Evolutionary conservation across 371 early-diverging fungal species (phyloP).

Genomic region (Mucor saturninus): DNA sequence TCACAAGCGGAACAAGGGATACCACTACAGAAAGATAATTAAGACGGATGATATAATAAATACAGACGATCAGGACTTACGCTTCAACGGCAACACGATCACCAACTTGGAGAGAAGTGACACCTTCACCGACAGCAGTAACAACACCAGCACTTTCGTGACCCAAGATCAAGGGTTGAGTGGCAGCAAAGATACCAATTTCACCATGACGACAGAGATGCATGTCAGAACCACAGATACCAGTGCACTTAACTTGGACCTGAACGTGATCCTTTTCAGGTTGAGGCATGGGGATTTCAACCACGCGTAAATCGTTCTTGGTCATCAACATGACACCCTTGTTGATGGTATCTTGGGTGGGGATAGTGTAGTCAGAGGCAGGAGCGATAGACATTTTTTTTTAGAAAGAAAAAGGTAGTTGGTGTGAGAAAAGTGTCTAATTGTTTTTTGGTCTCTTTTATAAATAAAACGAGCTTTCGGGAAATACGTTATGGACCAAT

Average conservation of each 20-base stretch:
- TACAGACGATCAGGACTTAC: slow-evolving; percentile 26
- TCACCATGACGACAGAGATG: slow-evolving; percentile 52
- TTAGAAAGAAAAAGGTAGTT: not conserved
- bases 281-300: slow-evolving; percentile 44
- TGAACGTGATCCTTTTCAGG: slow-evolving; percentile 41
- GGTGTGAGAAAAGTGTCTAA: too few relatives aligned
- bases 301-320: slow-evolving; percentile 43
- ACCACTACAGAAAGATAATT: slow-evolving; percentile 30
- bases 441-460: not conserved
- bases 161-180: slow-evolving; percentile 38
- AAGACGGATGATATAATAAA: not conserved
- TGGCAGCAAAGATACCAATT: slow-evolving; percentile 52
- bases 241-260: slow-evolving; percentile 46
- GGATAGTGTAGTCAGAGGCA: slow-evolving; percentile 24
- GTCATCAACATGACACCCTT: slow-evolving; percentile 41
- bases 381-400: slow-evolving; percentile 23
- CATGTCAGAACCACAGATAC: slow-evolving; percentile 51
- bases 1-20: slow-evolving; percentile 51
- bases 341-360: slow-evolving; percentile 32
- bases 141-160: slow-evolving; percentile 47
- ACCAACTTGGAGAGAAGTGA: slow-evolving; percentile 48
- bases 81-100: slow-evolving; percentile 55
- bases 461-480: not conserved
- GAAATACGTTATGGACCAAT: not conserved
- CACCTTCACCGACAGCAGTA: slow-evolving; percentile 38